These are phyloP conservation scores for Trichophyton schoenleinii DNA, from an alignment of 2,329 filamentous ascomycete species.

Conservation along the genomic window DNA sequence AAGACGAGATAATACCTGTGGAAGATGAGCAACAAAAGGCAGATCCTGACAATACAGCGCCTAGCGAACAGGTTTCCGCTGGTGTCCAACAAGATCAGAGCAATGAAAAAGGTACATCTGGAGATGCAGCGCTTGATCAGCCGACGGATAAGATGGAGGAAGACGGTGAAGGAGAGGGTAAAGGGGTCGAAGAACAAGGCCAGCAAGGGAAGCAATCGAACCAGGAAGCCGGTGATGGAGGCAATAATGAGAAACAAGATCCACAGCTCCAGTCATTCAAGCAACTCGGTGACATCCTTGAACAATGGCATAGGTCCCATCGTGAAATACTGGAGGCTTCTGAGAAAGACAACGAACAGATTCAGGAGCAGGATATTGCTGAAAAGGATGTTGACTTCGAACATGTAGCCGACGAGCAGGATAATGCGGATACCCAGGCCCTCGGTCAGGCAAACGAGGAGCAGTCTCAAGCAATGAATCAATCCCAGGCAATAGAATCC, in stretches of 20 bases:
- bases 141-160: constrained; percentile 36
- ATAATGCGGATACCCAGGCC: constrained; percentile 75
- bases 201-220: constrained; percentile 17
- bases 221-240: constrained; percentile 24
- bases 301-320: constrained; percentile 84
- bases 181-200: constrained; percentile 20
- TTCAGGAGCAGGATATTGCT: constrained; percentile 50
- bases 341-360: constrained; percentile 42
- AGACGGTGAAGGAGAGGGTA: constrained; percentile 32
- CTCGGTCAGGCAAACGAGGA: constrained; percentile 81
- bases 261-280: constrained; percentile 64
- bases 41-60: constrained; percentile 42
- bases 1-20: constrained; percentile 36
- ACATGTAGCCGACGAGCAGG: constrained; percentile 75
- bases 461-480: constrained; percentile 71
- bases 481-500: constrained; percentile 72
- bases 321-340: constrained; percentile 59
- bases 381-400: constrained; percentile 78
- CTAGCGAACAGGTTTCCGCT: constrained; percentile 30
- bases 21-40: constrained; percentile 40
- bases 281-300: constrained; percentile 83
- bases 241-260: constrained; percentile 25
- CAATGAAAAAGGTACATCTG: constrained; percentile 36
- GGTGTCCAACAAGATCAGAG: constrained; percentile 31
- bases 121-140: constrained; percentile 31